These are phyloP conservation scores for Cryphonectria naterciae DNA, from an alignment of 2,329 filamentous ascomycete genomes.

Conservation along the genomic window DNA sequence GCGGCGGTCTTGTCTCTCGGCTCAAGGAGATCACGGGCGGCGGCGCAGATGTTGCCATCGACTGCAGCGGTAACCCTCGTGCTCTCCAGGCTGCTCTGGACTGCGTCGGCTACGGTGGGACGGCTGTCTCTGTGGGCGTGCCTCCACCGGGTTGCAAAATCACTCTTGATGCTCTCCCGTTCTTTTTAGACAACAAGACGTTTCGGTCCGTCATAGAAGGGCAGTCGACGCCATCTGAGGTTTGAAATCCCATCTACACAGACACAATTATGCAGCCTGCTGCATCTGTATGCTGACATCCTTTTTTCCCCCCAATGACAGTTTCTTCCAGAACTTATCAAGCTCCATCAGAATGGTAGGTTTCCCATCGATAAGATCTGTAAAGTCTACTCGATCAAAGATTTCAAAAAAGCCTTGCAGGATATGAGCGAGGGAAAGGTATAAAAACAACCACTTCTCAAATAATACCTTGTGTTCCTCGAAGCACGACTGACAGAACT, in stretches of 20 bases:
- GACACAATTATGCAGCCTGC: too few species aligned
- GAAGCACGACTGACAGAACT: neutral
- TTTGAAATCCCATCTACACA: conserved; percentile 5
- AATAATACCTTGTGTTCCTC: neutral
- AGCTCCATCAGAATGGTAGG: conserved; percentile 38
- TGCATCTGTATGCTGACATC: neutral
- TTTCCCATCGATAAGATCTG: conserved; percentile 42
- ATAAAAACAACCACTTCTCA: neutral
- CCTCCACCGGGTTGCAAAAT: conserved; percentile 36
- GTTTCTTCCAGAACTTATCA: conserved; percentile 40
- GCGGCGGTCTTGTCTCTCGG: conserved; percentile 35
- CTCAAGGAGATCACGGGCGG: conserved; percentile 37
- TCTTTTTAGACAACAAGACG: conserved; percentile 37
- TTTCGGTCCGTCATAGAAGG: conserved; percentile 41
- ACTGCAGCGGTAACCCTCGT: conserved; percentile 37
- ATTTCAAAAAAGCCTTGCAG: conserved; percentile 33
- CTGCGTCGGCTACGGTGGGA: conserved; percentile 38
- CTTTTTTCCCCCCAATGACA: conserved; percentile 21
- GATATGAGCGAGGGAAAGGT: conserved; percentile 36
- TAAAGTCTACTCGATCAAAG: conserved; percentile 36
- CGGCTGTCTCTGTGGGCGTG: conserved; percentile 40
- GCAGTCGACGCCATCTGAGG: conserved; percentile 35
- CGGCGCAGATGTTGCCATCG: conserved; percentile 37
- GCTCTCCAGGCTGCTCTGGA: conserved; percentile 39
- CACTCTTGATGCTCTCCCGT: conserved; percentile 34